phyloP scores from a whole-genome alignment of 129 eudicot genomes.

The Glebionis coronaria region DNA sequence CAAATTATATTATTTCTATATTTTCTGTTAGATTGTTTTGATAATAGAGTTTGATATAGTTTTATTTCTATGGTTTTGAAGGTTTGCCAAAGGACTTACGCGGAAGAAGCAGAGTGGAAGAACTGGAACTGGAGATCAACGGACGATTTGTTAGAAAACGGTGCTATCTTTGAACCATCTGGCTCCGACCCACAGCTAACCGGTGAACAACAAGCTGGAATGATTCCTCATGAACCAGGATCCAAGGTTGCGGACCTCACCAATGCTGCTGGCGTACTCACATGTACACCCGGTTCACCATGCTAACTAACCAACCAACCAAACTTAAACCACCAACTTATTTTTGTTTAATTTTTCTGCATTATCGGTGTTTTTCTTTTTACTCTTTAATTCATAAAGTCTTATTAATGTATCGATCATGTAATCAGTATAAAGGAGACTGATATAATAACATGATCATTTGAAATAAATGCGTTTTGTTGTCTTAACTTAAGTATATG shows the following conservation, averaged over 20 bases:
- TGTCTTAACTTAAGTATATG: too few relatives aligned
- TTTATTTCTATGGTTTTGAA: background rate
- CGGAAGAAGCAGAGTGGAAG: slow-evolving; percentile 12
- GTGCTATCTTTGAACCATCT: slow-evolving; percentile 4
- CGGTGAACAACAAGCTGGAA: background rate
- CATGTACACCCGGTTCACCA: background rate
- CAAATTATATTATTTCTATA: background rate
- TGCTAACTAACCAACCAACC: slow-evolving; percentile 2
- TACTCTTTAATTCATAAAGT: too few relatives aligned
- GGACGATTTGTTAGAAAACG: background rate
- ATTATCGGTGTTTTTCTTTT: background rate
- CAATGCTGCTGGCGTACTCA: slow-evolving; percentile 8
- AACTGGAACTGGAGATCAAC: slow-evolving; percentile 14
- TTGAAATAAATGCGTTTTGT: too few relatives aligned
- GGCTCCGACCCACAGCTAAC: background rate
- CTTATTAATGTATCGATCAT: too few relatives aligned
- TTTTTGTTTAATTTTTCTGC: background rate
- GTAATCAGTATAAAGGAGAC: too few relatives aligned
- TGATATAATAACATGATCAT: too few relatives aligned
- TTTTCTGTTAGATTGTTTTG: background rate
- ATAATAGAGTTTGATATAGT: background rate
- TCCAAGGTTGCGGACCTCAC: background rate
- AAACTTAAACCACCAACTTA: too few relatives aligned
- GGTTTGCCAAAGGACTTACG: slow-evolving; percentile 6
- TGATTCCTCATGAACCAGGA: slow-evolving; percentile 11